Evolutionary conservation across 768 basidiomycete genomes (phyloP), one percentile per base, ranked within the genome.

Genomic region (Russula sp.): DNA sequence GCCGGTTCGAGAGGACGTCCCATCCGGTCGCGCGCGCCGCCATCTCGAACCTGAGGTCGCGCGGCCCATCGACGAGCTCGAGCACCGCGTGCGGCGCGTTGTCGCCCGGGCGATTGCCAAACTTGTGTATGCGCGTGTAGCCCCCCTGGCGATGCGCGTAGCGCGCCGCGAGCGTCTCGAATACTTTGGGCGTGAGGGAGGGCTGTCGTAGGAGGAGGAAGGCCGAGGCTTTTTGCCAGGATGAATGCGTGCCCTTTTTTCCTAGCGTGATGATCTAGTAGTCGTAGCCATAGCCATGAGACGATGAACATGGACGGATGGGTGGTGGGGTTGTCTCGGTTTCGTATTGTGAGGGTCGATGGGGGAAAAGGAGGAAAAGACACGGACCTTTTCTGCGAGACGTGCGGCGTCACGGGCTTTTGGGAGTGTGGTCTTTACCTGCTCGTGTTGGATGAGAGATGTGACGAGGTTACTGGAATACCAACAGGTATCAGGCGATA

Each of bases 61-160:
- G 78, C 16, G 93, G 92, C 69, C 90, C 89, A 77, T 98, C 97
- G 35, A 98, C 95, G n/a, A 99, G 78, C 72, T 96, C 92, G 47
- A 99, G 74, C 65, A 99, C 83, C 4, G 95, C 94, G 68, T 87
- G 81, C 2, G 94, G 93, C 29, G 97, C 97, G 68, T 95, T 91
- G 77, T 99, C 97, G 14, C 95, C 94, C 59, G 76, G 79, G 6
- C 96, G 84, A 71, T 88, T 83, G n/a, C 95, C 96, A 65, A 86
- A 90, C 72, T 87, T 92, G 72, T 93, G 86, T 63, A 98, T 87
- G 25, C 97, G 86, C 6, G 96, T 98, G 76, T 98, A 99, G 9
- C 97, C 97, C 1, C 97, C 97, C 2, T 87, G 86, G 3, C 97
- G 83, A 16, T 78, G 67, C 0, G 83, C 79, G 73, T 98, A 99